Base-by-base conservation (phyloP, 768 basidiomycete species). In the Mycena vulgaris region DNA sequence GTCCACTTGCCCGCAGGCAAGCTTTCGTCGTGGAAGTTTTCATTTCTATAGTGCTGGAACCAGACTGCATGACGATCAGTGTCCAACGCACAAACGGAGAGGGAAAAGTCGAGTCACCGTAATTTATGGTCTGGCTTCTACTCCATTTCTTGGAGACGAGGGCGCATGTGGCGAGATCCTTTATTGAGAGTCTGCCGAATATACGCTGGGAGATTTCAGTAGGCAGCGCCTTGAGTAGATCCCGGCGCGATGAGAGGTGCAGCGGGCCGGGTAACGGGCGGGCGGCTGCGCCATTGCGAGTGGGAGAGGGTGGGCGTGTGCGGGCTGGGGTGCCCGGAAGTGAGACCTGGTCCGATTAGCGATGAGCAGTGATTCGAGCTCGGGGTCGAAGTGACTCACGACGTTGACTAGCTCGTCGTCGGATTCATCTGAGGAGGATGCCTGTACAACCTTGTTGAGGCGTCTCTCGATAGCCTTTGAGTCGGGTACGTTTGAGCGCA, bases 21-120 rank as follows among this genome's bases (percentile, higher is more conserved):
- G 66, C 88, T 90, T 33, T 91, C 90, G 70, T 95, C 93, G 49
- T 95, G 91, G 72, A 98, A 95, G 74, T 93, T 91, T 70, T 96
- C 94, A 73, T 92, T 94, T 63, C 96, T 86, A 78, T 95, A 96
- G 72, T 94, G 92, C 73, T 94, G 93, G 83, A 97, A 98, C 96
- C 96, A 98, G 13, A 97, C 96, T 98, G 75, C 39, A 39, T 25
- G 17, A 51, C 10, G 72, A 25, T 33, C 17, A 58, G 28, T 21
- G 51, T n/a, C 69, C 42, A 28, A 31, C 3, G 37, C 23, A 49
- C 33, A 30, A 33, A 42, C 37, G n/a, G 10, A 35, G 56, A 72
- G 28, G 45, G 42, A 10, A 40, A 40, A 21, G 21, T 21, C 23
- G 31, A 73, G 16, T 63, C 69, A 94, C 96, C 92, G 78, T 97